Evolutionary conservation across 495 filamentous ascomycete genomes (phyloP).

Genomic region (Penicillium crystallinum): DNA sequence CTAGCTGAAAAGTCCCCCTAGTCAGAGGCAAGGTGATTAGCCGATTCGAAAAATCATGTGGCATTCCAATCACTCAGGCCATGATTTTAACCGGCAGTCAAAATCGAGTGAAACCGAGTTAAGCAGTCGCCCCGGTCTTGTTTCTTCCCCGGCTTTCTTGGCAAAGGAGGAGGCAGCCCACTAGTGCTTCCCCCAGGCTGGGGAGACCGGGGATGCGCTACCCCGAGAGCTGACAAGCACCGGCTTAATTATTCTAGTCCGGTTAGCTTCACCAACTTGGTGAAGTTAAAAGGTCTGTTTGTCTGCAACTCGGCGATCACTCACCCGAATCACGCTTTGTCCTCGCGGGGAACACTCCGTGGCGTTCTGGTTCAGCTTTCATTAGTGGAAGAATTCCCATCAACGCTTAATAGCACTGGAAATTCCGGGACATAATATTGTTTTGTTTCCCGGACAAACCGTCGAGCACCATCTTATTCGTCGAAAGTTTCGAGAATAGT

Average conservation of each 20-base stretch:
- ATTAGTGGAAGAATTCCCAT: conserved; percentile 6
- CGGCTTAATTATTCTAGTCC: neutral
- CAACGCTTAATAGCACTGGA: neutral
- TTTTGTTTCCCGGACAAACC: neutral
- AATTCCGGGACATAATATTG: neutral
- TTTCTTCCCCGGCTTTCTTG: conserved; percentile 11
- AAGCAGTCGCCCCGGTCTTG: neutral
- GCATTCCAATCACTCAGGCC: neutral
- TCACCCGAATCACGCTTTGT: conserved; percentile 17
- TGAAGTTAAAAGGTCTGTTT: neutral
- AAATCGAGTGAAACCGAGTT: neutral
- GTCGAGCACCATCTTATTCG: neutral
- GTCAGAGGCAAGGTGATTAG: neutral
- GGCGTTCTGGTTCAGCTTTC: neutral
- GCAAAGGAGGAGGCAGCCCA: conserved; percentile 3
- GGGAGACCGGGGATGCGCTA: conserved; percentile 20
- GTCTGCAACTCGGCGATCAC: conserved; percentile 1
- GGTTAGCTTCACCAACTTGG: neutral
- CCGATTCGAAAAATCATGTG: neutral
- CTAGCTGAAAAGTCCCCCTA: neutral
- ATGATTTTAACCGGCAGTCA: conserved; percentile 4
- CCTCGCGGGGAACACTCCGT: conserved; percentile 10
- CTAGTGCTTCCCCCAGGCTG: conserved; percentile 2
- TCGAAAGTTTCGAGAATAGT: neutral
- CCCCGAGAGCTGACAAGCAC: conserved; percentile 4